Evolutionary conservation across 169 alveolate genomes (phyloP), one percentile per base, ranked within the genome.

Genomic region (Cryptosporidium bovis): DNA sequence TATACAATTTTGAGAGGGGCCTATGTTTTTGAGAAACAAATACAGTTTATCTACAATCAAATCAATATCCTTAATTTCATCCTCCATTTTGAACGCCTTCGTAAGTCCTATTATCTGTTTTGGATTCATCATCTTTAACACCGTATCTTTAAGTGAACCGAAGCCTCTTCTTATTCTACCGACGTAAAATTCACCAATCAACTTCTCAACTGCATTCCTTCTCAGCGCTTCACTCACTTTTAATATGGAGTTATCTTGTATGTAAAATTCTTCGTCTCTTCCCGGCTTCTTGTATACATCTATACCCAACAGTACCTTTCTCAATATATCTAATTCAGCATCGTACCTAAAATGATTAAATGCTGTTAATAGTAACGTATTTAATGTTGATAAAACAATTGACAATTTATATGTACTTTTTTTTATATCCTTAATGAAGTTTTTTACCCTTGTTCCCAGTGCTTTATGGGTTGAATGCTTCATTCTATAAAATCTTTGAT

Each of bases 401-500:
- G 87, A 77, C 2, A 77, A 64, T 29, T 77, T 77, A 33, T 77
- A 77, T 27, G 69, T 44, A 18, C 56, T 40, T 20, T 36, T 51
- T 56, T 77, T 56, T 20, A 77, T 56, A 13, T 77, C 71, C 46
- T 3, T 27, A 3, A 77, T 29, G 53, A 58, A 77, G 5, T 77
- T 56, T 53, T 62, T 77, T 7, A 77, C 69, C 3, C 87, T 56
- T 24, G 36, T 77, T 77, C 71, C 56, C 18, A 77, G 18, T 3
- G 87, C 87, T 60, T 77, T 77, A 20, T 77, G 87, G 20, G 69
- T 77, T 24, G 77, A 12, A 44, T 77, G 87, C 6, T 60, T 77
- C 87, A 77, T 77, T 18, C 87, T 77, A 62, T 77, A 77, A 66
- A 77, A 77, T 60, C 87, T 77, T 18, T 77, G 87, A 77, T 77